Evolutionary conservation across 163 green algal genomes (phyloP), one percentile per base, ranked within the genome.

Genomic region (Volvox carteri): DNA sequence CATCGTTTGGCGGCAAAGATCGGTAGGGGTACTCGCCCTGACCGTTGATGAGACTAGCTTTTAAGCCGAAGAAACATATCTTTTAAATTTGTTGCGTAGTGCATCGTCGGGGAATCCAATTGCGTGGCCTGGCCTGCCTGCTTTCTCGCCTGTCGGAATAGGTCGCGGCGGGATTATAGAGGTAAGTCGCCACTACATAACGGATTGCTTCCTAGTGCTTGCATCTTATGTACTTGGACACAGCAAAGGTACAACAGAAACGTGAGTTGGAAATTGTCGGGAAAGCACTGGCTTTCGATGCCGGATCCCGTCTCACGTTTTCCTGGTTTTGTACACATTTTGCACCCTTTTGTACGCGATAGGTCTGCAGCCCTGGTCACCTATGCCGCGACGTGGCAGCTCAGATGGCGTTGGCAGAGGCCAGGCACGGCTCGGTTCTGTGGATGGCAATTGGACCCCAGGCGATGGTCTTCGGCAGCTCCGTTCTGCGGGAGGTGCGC

Each of bases 281-380:
- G n/a, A n/a, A n/a, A n/a, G n/a, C n/a, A n/a, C n/a, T n/a, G n/a
- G n/a, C n/a, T n/a, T n/a, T n/a, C n/a, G n/a, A n/a, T n/a, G n/a
- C n/a, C n/a, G n/a, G n/a, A n/a, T n/a, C n/a, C n/a, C n/a, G n/a
- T n/a, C n/a, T n/a, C n/a, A n/a, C n/a, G n/a, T n/a, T n/a, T n/a
- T n/a, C n/a, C n/a, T n/a, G n/a, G n/a, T n/a, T n/a, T n/a, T n/a
- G n/a, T n/a, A n/a, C n/a, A n/a, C n/a, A n/a, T n/a, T n/a, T n/a
- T n/a, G n/a, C n/a, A n/a, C n/a, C n/a, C n/a, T n/a, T n/a, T n/a
- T n/a, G n/a, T n/a, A n/a, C n/a, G n/a, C n/a, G n/a, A n/a, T 65
- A 87, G 81, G 23, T 87, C 48, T 80, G 67, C 81, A 87, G 81
- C 33, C 81, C 81, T 12, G 81, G 81, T 9, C 65, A n/a, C 12